A percentile compares a stretch with the other conserved stretches of the same genome.
Conservation (phyloP, 495 filamentous ascomycete genomes). For the Hyphodiscus hymeniophilus region DNA sequence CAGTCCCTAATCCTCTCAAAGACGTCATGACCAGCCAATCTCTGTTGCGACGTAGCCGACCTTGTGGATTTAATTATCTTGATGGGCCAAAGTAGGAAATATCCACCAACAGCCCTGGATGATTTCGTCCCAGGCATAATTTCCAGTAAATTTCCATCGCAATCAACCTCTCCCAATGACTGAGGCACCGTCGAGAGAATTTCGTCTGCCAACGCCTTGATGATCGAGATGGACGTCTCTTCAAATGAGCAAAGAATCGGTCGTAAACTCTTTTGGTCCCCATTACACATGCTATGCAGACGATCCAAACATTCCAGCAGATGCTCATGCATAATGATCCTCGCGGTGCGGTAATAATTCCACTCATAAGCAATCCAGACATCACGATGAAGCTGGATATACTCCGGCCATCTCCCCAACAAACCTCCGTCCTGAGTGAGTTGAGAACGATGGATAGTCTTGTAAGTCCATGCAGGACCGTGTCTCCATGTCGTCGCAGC, state of each 20-base stretch:
- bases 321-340: slow-evolving; percentile 24
- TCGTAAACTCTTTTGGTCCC: slow-evolving; percentile 6
- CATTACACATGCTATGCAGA: slow-evolving; percentile 2
- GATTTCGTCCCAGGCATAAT: slow-evolving; percentile 4
- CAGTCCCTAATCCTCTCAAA: slow-evolving; percentile 27
- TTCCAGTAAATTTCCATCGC: slow-evolving; percentile 13
- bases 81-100: slow-evolving; percentile 26
- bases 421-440: neutral
- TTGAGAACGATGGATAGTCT: slow-evolving; percentile 8
- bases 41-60: slow-evolving; percentile 17
- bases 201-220: slow-evolving; percentile 20
- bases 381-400: slow-evolving; percentile 27
- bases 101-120: slow-evolving; percentile 20
- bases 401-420: neutral
- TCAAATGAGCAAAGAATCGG: neutral
- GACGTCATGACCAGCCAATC: slow-evolving; percentile 10
- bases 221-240: slow-evolving; percentile 4
- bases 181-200: slow-evolving; percentile 24
- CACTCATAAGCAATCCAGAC: slow-evolving; percentile 33
- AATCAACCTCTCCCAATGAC: slow-evolving; percentile 20
- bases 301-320: slow-evolving; percentile 20
- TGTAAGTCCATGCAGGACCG: slow-evolving; percentile 24
- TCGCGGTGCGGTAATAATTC: slow-evolving; percentile 29
- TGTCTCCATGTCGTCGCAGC: slow-evolving; percentile 22
- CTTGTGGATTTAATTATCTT: slow-evolving; percentile 20